These are phyloP conservation scores for Cucurbita ficifolia DNA, from an alignment of 306 rosid species.

Conservation along the genomic window DNA sequence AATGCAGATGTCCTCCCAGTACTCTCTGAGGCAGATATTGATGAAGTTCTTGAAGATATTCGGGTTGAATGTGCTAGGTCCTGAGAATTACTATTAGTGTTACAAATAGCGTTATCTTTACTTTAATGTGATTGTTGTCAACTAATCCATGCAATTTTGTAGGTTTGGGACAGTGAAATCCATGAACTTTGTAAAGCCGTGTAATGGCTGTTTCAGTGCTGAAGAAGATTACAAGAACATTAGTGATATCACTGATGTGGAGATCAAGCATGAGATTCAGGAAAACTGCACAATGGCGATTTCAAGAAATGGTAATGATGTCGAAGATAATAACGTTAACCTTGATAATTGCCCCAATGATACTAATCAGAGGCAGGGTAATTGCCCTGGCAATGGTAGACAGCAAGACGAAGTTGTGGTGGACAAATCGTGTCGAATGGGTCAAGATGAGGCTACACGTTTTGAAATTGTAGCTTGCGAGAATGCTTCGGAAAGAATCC, in stretches of 20 bases:
- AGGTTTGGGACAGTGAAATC: constrained; percentile 83
- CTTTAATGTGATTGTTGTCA: neutral
- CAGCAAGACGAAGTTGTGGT: constrained; percentile 5
- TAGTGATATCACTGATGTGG: constrained; percentile 12
- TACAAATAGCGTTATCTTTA: neutral
- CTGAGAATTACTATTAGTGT: constrained; percentile 9
- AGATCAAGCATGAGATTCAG: constrained; percentile 10
- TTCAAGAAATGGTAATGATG: constrained; percentile 9
- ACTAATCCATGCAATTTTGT: constrained; percentile 15
- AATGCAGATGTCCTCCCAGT: constrained; percentile 28
- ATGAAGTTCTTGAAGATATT: constrained; percentile 68
- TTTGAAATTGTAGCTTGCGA: constrained; percentile 2
- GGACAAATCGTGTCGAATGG: neutral
- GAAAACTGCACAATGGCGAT: constrained; percentile 8
- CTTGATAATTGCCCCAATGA: neutral
- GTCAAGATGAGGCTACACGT: constrained; percentile 10
- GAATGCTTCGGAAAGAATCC: constrained; percentile 5
- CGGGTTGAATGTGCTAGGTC: constrained; percentile 94
- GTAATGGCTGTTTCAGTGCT: constrained; percentile 12
- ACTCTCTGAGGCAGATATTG: constrained; percentile 39
- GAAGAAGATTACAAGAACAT: constrained; percentile 15
- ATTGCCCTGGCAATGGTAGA: constrained; percentile 9
- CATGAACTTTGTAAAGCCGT: constrained; percentile 41
- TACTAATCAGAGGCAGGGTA: neutral
- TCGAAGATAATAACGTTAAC: constrained; percentile 18